phyloP scores from a whole-genome alignment of 345 rosid species.

The Lepidium africanum region DNA sequence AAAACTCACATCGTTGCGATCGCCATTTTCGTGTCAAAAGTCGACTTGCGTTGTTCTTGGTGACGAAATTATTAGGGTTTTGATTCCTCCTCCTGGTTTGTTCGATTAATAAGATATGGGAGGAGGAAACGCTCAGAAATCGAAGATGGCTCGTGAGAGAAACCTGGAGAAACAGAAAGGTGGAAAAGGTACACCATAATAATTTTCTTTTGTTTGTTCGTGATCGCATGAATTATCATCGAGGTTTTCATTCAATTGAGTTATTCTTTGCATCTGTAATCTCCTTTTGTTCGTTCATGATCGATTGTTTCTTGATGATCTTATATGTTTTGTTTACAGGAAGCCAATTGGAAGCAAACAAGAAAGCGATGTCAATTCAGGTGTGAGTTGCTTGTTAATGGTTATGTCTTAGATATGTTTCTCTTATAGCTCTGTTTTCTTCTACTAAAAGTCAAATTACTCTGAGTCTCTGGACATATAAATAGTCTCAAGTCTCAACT shows the following conservation, averaged over 20 bases:
- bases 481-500: too few species aligned
- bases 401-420: too few species aligned
- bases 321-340: slow-evolving; percentile 38
- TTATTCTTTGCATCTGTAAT: too few species aligned
- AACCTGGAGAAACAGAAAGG: slow-evolving; percentile 12
- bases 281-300: background rate
- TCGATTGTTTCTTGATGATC: background rate
- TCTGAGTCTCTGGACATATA: too few species aligned
- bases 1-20: background rate
- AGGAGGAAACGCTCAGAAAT: slow-evolving; percentile 50
- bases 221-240: background rate
- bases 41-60: background rate
- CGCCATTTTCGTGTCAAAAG: background rate
- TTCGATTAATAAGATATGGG: slow-evolving; percentile 33
- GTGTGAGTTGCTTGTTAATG: slow-evolving; percentile 16
- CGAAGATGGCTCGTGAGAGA: slow-evolving; percentile 47
- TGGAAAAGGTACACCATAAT: background rate
- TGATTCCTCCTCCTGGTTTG: background rate
- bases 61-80: slow-evolving; percentile 18
- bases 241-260: background rate
- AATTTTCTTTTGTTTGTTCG: background rate
- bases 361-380: slow-evolving; percentile 95
- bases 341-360: slow-evolving; percentile 84
- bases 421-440: too few species aligned
- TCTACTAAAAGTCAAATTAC: too few species aligned